Evolutionary conservation across 371 early-diverging fungal species (phyloP), one percentile per base, ranked within the genome.

Genomic region (Zychaea mexicana): DNA sequence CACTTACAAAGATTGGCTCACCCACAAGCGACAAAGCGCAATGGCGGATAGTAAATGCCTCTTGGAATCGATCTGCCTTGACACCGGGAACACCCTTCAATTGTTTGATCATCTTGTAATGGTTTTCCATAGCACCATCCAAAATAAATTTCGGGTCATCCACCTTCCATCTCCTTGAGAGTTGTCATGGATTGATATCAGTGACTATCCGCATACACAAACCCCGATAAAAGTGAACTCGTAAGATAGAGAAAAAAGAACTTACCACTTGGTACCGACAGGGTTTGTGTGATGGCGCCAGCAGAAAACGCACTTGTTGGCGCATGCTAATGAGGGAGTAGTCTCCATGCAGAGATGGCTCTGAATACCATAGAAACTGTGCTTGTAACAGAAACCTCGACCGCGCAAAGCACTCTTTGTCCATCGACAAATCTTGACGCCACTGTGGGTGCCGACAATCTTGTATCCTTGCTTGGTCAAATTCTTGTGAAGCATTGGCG

Each of bases 381-480:
- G 88, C 65, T 91, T 93, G 70, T 92, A 93, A 66, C 92, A 93
- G 65, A 90, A 91, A 22, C 93, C 93, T 52, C 90, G 84, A 28
- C 92, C 92, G 60, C 91, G 81, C 33, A 93, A 70, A 56, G 90
- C 90, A 15, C 86, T 74, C 72, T 91, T 93, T 9, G 92, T 93
- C 94, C 92, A 93, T 36, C 92, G 85, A 71, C 92, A 92, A 53
- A 93, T 85, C 77, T 92, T 93, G 33, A 93, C 92, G 30, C 91
- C 92, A 4, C 88, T 88, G 69, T 93, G 92, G 6, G 89, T 68
- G 31, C 92, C 92, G 49, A 93, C 83, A 38, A 92, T 86, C 71
- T 90, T 91, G 71, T 93, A 92, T 1, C 92, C 90, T 72, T 92
- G 91, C 69, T 93, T 92, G 30, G 88, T 90, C 55, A 92, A 76